Base-by-base conservation (phyloP, 176 grass and related monocot species). In the Oryza meridionalis region DNA sequence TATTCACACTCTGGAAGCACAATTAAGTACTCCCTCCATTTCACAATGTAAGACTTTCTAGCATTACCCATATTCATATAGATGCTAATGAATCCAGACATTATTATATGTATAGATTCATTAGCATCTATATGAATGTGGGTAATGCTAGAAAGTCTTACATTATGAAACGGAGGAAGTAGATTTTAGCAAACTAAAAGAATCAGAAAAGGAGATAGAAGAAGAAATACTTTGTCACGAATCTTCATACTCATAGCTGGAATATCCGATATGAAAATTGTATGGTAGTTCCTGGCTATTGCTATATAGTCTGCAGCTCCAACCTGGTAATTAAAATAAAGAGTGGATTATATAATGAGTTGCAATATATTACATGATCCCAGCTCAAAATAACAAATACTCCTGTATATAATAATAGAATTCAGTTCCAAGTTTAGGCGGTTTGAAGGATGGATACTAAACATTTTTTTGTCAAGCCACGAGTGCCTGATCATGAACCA, bases 201-300 rank as follows among this genome's bases (percentile, higher is more conserved):
- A 50, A 70, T 11, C n/a, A 24, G 14, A 21, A 76, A 76, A 85
- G 42, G 3, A 58, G 81, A 29, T 9, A 69, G 7, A 53, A 49
- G 67, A 88, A 81, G 47, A 70, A 72, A 90, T 93, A 98, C 96
- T 93, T 94, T 98, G 89, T 98, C 96, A 87, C 96, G 96, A 26
- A 98, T 95, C 76, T 87, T 98, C 96, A 98, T 98, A 91, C 93
- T 98, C 96, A 98, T 98, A 45, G 89, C 91, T 79, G 96, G 96
- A 92, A 98, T 80, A 37, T 92, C 72, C 69, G 93, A 90, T 90
- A 98, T 89, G 81, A 98, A 98, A 91, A 98, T 65, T 47, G 96
- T 95, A 85, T 95, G 93, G 62, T 90, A 98, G 46, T 85, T 91
- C 89, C 81, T 95, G 65, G 96, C 93, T 88, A 98, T 81, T 78